Evolutionary conservation across 2,329 filamentous ascomycete species (phyloP), one percentile per base, ranked within the genome.

Genomic region (Lachnellula suecica): DNA sequence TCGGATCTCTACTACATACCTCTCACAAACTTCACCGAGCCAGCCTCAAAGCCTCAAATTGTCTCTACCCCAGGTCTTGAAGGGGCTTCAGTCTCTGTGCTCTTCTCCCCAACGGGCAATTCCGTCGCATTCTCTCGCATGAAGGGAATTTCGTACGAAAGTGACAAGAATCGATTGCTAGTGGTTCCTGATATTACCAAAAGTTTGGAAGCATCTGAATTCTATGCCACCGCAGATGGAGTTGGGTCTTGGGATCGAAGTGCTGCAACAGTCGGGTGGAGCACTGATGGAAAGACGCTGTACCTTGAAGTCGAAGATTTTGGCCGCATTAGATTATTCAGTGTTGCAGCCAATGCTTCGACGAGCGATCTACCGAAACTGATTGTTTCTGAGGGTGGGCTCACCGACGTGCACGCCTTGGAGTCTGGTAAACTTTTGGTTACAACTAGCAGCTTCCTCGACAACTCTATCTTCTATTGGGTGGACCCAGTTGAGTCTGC

Each of bases 111-210:
- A 90, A 8, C 78, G 75, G 27, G 78, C 80, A 55, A 73, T n/a
- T n/a, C n/a, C n/a, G n/a, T 92, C 20, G 89, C 83, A 1, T 96
- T 95, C 67, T 75, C 89, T 37, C 84, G 87, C 56, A 94, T 93
- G 89, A 79, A 80, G 54, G 78, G 79, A 44, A 77, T 82, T 45
- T 82, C 86, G 50, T 95, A 96, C 66, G 91, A 96, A 69, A 81
- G 86, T 13, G 90, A 96, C 71, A 87, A 87, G 68, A 79, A 85
- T 41, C 79, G 83, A 29, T 72, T 90, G 5, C 71, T 91, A 58
- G 69, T 89, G 4, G 69, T 89, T 8, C 77, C 79, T 1, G 78
- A 89, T 59, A 71, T 88, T 42, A 68, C 67, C 10, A 76, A 82
- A 49, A 68, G 81, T 10, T 72, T 72, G 54, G 76, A 76, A 46